Conservation (phyloP, 1,139 yeast species). For the Groenewaldozyma auringiensis region DNA sequence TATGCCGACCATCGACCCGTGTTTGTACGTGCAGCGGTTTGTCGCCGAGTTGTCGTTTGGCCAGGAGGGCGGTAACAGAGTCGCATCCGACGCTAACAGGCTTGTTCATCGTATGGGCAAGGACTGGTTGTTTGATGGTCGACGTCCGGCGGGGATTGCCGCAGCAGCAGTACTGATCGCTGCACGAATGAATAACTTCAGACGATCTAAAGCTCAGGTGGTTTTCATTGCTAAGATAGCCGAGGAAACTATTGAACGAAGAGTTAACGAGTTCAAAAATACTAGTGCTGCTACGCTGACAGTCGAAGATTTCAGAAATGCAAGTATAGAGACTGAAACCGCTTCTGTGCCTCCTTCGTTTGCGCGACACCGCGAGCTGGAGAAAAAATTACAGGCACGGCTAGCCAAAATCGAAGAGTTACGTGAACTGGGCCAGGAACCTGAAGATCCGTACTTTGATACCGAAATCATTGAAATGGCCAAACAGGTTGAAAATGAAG, state of each 20-base stretch:
- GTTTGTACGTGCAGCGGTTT: conserved; percentile 86
- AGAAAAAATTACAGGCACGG: conserved; percentile 17
- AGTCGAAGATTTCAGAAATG: conserved; percentile 59
- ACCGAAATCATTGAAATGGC: not conserved
- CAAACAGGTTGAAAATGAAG: not conserved
- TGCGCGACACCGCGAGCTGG: conserved; percentile 29
- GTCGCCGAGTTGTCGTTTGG: conserved; percentile 81
- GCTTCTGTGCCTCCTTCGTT: conserved; percentile 86
- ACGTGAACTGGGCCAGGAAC: conserved; percentile 4
- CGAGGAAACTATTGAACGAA: conserved; percentile 81
- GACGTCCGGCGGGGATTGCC: conserved; percentile 97
- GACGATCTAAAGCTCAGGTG: conserved; percentile 87
- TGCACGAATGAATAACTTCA: conserved; percentile 89
- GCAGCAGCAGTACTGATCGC: conserved; percentile 94
- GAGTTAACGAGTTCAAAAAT: conserved; percentile 78
- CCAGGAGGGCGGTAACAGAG: conserved; percentile 51
- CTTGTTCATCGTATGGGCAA: conserved; percentile 85
- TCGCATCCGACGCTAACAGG: conserved; percentile 77
- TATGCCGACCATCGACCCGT: conserved; percentile 88
- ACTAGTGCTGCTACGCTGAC: conserved; percentile 72
- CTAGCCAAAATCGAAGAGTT: conserved; percentile 9
- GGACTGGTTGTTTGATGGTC: conserved; percentile 94
- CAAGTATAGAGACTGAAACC: conserved; percentile 39
- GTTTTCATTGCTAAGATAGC: conserved; percentile 96
- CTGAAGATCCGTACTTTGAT: conserved; percentile 7